phyloP scores from a whole-genome alignment of 768 basidiomycete species.

The Pisolithus sp. region DNA sequence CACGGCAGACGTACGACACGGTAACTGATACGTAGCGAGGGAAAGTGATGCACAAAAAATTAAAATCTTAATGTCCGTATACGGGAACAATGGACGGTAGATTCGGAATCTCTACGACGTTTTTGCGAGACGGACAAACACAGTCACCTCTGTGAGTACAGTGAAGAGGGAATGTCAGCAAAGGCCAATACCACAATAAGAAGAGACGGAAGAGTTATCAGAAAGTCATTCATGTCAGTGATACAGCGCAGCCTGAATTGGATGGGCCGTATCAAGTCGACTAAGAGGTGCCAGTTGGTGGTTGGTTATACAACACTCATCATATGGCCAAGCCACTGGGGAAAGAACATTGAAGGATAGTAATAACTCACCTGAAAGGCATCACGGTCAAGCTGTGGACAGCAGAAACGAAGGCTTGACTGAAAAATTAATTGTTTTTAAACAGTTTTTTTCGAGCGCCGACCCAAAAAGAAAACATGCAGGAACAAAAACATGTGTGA shows the following conservation, averaged over 20 bases:
- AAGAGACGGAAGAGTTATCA: conserved; percentile 28
- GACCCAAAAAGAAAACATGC: neutral
- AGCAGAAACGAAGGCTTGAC: too few species aligned
- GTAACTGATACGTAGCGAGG: too few species aligned
- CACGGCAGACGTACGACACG: too few species aligned
- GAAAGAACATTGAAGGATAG: neutral
- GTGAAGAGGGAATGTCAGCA: conserved; percentile 16
- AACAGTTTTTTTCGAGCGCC: neutral
- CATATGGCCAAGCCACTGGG: conserved; percentile 31
- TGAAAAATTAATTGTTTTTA: neutral
- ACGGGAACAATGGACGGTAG: too few species aligned
- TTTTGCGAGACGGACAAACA: neutral
- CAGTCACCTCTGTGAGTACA: conserved; percentile 1
- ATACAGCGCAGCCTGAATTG: conserved; percentile 36
- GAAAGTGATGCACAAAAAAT: too few species aligned
- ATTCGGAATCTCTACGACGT: neutral
- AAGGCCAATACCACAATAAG: neutral
- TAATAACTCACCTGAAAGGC: conserved; percentile 11
- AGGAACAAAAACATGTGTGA: too few species aligned
- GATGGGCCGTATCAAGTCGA: conserved; percentile 54
- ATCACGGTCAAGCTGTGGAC: neutral
- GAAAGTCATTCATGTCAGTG: conserved; percentile 75
- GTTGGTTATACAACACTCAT: conserved; percentile 79
- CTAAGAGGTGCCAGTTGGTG: conserved; percentile 86
- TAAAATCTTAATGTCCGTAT: too few species aligned